Base-by-base conservation (phyloP, 106 monocot species). In the Dactylorhiza incarnata region DNA sequence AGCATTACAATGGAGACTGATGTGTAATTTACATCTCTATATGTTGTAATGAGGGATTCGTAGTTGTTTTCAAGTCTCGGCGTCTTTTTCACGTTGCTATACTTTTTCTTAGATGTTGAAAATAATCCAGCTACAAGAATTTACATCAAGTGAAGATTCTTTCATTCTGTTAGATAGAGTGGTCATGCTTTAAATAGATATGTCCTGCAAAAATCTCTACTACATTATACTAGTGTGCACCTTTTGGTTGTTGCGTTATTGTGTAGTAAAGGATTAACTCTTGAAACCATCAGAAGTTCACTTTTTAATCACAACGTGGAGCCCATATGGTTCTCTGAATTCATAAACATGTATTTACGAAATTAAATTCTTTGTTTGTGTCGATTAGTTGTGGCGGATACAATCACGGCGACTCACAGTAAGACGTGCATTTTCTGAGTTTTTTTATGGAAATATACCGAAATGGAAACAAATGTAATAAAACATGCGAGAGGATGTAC, bases 331-430 rank as follows among this genome's bases (percentile, higher is more conserved):
- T 65, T 12, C 26, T 12, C 26, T 12, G 65, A 65, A 10, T 7
- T 65, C 29, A 14, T 65, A 26, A 65, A 23, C 29, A 65, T 29
- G 29, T 5, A 29, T 29, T 26, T 65, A 29, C 24, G 29, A 65
- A 65, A 65, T 6, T 20, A 65, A 65, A 9, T 65, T 65, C 9
- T 65, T 65, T 65, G 65, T 65, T 65, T 65, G 13, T 65, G 11
- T 3, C 5, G 29, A 65, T 65, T 29, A 65, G 51, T 10, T 65
- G 29, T 65, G 26, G 11, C 29, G 5, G 26, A 10, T 65, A 65
- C 9, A 65, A 29, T 65, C 29, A 29, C 22, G 58, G 19, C 22
- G 58, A 59, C 6, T 20, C 58, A 54, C 58, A 23, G 58, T 59
- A 3, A 59, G 58, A 56, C 58, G 6, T 59, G n/a, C 58, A 59